Evolutionary conservation across 371 early-diverging fungal species (phyloP).

Genomic region (Mortierella sp.): DNA sequence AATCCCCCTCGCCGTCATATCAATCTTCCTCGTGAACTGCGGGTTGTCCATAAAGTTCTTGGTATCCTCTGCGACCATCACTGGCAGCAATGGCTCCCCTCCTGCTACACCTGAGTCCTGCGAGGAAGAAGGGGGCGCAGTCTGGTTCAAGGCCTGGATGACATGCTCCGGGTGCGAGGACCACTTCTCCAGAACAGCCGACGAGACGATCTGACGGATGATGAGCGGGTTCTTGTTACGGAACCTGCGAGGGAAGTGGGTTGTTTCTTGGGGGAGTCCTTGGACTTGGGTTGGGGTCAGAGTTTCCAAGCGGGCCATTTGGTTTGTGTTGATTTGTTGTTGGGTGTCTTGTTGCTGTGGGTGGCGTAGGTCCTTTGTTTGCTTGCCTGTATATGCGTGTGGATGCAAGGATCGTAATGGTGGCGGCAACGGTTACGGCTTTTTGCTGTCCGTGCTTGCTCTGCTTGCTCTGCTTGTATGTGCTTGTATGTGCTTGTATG

Average conservation of each 20-base stretch:
- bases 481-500: too few species aligned
- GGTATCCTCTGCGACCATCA: conserved; percentile 51
- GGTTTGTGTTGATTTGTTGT: not conserved
- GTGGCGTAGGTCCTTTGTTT: conserved; percentile 9
- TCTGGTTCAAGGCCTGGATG: conserved; percentile 17
- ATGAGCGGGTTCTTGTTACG: conserved; percentile 39
- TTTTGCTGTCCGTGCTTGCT: not conserved
- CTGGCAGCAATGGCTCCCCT: conserved; percentile 18
- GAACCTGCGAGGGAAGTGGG: conserved; percentile 40
- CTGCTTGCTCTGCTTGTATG: too few species aligned
- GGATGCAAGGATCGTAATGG: not conserved
- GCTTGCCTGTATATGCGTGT: not conserved
- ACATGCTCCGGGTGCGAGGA: conserved; percentile 24
- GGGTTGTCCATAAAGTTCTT: conserved; percentile 54
- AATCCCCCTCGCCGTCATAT: conserved; percentile 37
- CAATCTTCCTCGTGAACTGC: conserved; percentile 41
- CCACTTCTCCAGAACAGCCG: conserved; percentile 25
- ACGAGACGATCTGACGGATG: conserved; percentile 36
- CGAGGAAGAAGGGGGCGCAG: not conserved
- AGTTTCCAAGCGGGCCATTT: conserved; percentile 3
- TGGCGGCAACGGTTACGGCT: not conserved
- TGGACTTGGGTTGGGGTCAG: conserved; percentile 16
- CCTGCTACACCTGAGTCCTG: not conserved
- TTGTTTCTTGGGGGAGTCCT: conserved; percentile 26
- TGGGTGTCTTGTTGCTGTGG: not conserved